Percentiles rank a stretch among this genome's conserved stretches.
Evolutionary conservation across 2,329 filamentous ascomycete genomes (phyloP).

Genomic region (Madurella mycetomatis): DNA sequence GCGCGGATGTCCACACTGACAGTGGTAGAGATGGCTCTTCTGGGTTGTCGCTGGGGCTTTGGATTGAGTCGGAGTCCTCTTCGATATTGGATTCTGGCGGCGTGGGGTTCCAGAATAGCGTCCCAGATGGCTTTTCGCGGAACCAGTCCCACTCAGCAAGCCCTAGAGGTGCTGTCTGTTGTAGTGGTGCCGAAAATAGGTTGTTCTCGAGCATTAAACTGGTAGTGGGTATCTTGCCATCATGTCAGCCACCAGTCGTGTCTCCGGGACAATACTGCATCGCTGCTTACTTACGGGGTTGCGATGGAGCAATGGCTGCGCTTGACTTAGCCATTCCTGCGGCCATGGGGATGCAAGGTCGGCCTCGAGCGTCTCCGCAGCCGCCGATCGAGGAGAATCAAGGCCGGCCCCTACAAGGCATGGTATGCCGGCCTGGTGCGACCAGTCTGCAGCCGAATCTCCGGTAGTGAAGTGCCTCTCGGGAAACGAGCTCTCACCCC

Average conservation of each 20-base stretch:
- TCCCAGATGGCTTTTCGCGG: constrained; percentile 3
- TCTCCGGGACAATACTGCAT: neutral
- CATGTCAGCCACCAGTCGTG: neutral
- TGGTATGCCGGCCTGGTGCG: constrained; percentile 7
- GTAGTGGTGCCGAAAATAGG: constrained; percentile 4
- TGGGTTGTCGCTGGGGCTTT: constrained; percentile 15
- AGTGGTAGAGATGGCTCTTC: constrained; percentile 10
- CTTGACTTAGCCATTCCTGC: constrained; percentile 14
- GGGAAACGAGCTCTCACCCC: constrained; percentile 22
- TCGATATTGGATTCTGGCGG: constrained; percentile 12
- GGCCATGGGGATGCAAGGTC: constrained; percentile 3
- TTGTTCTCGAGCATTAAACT: neutral
- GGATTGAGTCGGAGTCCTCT: constrained; percentile 24
- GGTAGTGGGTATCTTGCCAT: neutral
- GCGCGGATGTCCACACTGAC: constrained; percentile 3
- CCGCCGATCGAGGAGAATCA: constrained; percentile 5
- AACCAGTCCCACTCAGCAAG: constrained; percentile 17
- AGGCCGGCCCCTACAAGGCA: constrained; percentile 1
- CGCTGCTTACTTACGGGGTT: constrained; percentile 12
- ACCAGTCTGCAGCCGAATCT: neutral
- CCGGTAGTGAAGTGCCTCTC: constrained; percentile 19
- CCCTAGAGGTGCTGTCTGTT: neutral
- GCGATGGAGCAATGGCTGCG: constrained; percentile 3
- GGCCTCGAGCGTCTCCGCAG: constrained; percentile 11
- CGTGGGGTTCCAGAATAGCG: constrained; percentile 14